Base-by-base conservation (phyloP, 2,329 filamentous ascomycete genomes). In the Penicillium rolfsii region DNA sequence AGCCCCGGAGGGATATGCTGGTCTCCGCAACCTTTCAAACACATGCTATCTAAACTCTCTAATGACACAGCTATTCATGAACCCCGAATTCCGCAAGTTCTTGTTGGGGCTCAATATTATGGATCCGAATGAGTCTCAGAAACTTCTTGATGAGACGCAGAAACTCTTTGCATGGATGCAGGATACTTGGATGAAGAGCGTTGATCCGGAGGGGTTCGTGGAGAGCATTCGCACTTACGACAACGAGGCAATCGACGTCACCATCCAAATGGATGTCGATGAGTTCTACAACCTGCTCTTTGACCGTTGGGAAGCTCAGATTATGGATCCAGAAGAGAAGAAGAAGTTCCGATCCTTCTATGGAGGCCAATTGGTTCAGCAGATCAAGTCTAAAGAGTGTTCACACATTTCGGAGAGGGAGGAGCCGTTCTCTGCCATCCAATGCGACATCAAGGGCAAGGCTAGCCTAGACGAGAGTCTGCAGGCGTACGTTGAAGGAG, bases 21-120 rank as follows among this genome's bases (percentile, higher is more conserved):
- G 95, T 1, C 78, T 99, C n/a, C 85, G 85, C 59, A 99, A 99
- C 70, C 84, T 97, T 16, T 95, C 92, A 9, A 97, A 97, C 73
- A 98, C 96, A 0, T 99, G 95, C 77, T 99, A 99, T 74, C 85
- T 98, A 73, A 99, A 99, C 74, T 98, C 95, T 0, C 81, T 99
- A 0, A 84, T 98, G 62, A 94, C 93, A 0, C 95, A 99, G 73
- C 85, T 99, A 0, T 99, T 94, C 80, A 98, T 97, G 92, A 98
- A 99, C 72, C 79, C 91, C 16, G 84, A 87, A 6, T 98, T 99
- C 71, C 89, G 95, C 19, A 84, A 86, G 16, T 97, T 98, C 75
- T 90, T 99, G 67, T 82, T 98, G 62, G 77, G 82, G 59, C 81
- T 85, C n/a, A 76, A 82, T 8, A 79, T 91, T 26, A 75, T 81